Percentiles rank a stretch among this genome's conserved stretches.
Conservation (phyloP, 371 early-diverging fungal genomes). For the Mucor mucedo region DNA sequence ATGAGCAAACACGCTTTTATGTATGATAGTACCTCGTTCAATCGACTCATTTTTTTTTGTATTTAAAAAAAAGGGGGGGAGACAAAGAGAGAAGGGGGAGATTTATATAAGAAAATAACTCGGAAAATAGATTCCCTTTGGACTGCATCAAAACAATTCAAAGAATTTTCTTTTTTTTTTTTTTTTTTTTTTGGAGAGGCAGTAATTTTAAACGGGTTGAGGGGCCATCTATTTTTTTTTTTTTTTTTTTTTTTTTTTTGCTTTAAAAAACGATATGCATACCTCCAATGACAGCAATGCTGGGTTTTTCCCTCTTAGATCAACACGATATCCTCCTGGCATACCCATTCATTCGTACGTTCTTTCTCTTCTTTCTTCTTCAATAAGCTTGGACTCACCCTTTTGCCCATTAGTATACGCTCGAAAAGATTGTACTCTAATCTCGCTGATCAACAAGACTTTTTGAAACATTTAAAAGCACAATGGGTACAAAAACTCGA, state of each 20-base stretch:
- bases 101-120: conserved; percentile 11
- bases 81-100: conserved; percentile 3
- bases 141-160: conserved; percentile 28
- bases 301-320: conserved; percentile 5
- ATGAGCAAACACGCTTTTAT: neutral
- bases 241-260: no score
- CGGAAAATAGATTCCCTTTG: conserved; percentile 28
- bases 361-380: neutral
- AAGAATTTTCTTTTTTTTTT: neutral
- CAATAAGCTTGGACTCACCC: no score
- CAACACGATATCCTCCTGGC: conserved; percentile 13
- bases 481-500: conserved; percentile 16
- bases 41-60: conserved; percentile 13
- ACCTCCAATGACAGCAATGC: no score
- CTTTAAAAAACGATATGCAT: no score
- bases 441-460: conserved; percentile 11
- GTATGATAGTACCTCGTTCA: conserved; percentile 21
- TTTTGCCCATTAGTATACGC: conserved; percentile 5
- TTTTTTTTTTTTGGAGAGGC: no score
- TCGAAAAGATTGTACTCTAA: conserved; percentile 17
- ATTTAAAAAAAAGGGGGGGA: conserved; percentile 5
- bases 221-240: no score
- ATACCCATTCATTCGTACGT: conserved; percentile 9
- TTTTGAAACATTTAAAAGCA: conserved; percentile 9
- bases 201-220: no score